A percentile compares a stretch with the other conserved stretches of the same genome.
Evolutionary conservation across 2,329 filamentous ascomycete species (phyloP).

Genomic region (Elsinoe arachidis): DNA sequence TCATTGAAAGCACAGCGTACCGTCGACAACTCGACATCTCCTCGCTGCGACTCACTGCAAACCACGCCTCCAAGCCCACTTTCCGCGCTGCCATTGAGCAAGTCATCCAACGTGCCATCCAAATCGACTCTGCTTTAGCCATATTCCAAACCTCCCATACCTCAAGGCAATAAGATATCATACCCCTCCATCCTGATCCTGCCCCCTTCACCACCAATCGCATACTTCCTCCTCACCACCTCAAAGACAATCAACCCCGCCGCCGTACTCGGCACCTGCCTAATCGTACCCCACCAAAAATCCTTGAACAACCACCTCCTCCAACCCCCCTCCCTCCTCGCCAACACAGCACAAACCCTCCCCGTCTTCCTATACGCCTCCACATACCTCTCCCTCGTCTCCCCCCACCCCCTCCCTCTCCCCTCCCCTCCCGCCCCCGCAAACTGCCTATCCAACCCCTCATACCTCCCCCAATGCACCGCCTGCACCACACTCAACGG

Average conservation of each 20-base stretch:
- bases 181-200: slow-evolving; percentile 61
- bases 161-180: slow-evolving; percentile 55
- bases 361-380: slow-evolving; percentile 62
- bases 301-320: slow-evolving; percentile 59
- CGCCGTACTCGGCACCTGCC: slow-evolving; percentile 68
- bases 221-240: slow-evolving; percentile 64
- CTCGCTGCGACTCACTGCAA: neutral
- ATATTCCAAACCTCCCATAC: neutral
- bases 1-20: neutral
- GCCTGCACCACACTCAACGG: slow-evolving; percentile 63
- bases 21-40: neutral
- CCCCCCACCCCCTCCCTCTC: slow-evolving; percentile 17
- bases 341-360: slow-evolving; percentile 50
- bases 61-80: neutral
- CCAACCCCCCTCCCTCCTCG: slow-evolving; percentile 50
- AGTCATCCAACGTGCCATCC: neutral
- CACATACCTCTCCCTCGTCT: slow-evolving; percentile 58
- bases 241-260: slow-evolving; percentile 74
- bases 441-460: slow-evolving; percentile 56
- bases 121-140: slow-evolving; percentile 10
- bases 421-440: neutral
- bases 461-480: slow-evolving; percentile 63
- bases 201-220: slow-evolving; percentile 52
- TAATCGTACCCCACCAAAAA: slow-evolving; percentile 63
- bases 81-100: neutral